A percentile compares a stretch with the other conserved stretches of the same genome.
phyloP scores from a whole-genome alignment of 257 asterid genomes.

The Nicotiana otophora region DNA sequence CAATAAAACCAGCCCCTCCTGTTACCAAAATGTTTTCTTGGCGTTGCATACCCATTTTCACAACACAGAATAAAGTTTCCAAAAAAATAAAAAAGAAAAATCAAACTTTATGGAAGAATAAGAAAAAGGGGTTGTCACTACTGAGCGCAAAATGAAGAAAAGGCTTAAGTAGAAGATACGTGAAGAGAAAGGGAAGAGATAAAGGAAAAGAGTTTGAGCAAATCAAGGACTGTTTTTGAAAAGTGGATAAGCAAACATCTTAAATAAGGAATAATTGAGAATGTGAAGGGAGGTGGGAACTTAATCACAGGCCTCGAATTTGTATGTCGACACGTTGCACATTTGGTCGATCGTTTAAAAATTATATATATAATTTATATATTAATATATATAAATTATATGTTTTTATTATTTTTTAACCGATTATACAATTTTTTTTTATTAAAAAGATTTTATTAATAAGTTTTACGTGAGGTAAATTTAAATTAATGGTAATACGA shows the following conservation, averaged over 20 bases:
- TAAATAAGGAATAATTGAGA: neutral
- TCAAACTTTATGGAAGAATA: neutral
- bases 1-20: constrained; percentile 96
- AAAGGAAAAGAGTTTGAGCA: neutral
- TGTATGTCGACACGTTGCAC: too few species aligned
- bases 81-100: too few species aligned
- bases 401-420: too few species aligned
- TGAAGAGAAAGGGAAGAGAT: neutral
- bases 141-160: neutral
- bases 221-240: neutral
- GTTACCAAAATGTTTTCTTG: constrained; percentile 61
- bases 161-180: neutral
- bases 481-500: too few species aligned
- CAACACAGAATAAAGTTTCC: neutral
- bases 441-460: neutral
- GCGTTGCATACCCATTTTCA: constrained; percentile 9
- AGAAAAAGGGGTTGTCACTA: neutral
- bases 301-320: too few species aligned
- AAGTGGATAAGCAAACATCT: neutral
- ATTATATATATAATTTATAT: too few species aligned
- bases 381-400: too few species aligned
- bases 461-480: too few species aligned
- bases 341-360: too few species aligned
- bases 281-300: neutral
- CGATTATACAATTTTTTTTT: neutral